These are phyloP conservation scores for Microcyclosporella mali DNA, from an alignment of 2,329 filamentous ascomycete genomes.

Conservation along the genomic window DNA sequence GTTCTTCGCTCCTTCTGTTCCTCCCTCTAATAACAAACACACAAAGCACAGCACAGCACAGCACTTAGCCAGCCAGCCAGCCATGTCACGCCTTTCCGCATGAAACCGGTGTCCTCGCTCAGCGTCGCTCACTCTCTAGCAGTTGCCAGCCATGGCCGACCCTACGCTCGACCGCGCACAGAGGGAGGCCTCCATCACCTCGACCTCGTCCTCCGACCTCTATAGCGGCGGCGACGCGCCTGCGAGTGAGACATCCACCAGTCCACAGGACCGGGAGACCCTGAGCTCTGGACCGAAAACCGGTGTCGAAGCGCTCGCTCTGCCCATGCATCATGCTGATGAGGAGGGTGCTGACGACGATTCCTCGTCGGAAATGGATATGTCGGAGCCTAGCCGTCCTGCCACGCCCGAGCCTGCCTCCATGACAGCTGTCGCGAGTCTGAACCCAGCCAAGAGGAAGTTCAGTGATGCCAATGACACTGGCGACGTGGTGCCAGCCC, in stretches of 20 bases:
- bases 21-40: too few species aligned
- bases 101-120: too few species aligned
- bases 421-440: slow-evolving; percentile 7
- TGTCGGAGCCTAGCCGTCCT: slow-evolving; percentile 22
- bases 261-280: not conserved
- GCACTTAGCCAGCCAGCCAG: too few species aligned
- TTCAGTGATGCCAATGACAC: slow-evolving; percentile 16
- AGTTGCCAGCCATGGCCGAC: too few species aligned
- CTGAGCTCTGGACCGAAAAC: not conserved
- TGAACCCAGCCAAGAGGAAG: slow-evolving; percentile 28
- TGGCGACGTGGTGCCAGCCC: slow-evolving; percentile 6
- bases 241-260: not conserved
- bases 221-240: slow-evolving; percentile 6
- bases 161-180: not conserved
- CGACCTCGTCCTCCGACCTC: slow-evolving; percentile 14
- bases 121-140: too few species aligned
- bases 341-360: slow-evolving; percentile 14
- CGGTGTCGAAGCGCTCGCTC: too few species aligned
- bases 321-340: not conserved
- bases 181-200: slow-evolving; percentile 12
- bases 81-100: too few species aligned
- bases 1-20: too few species aligned
- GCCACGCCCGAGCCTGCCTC: slow-evolving; percentile 13
- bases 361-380: slow-evolving; percentile 25
- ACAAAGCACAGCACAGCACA: too few species aligned